These are phyloP conservation scores for Exophiala oligosperma DNA, from an alignment of 2,329 filamentous ascomycete species.

Conservation along the genomic window DNA sequence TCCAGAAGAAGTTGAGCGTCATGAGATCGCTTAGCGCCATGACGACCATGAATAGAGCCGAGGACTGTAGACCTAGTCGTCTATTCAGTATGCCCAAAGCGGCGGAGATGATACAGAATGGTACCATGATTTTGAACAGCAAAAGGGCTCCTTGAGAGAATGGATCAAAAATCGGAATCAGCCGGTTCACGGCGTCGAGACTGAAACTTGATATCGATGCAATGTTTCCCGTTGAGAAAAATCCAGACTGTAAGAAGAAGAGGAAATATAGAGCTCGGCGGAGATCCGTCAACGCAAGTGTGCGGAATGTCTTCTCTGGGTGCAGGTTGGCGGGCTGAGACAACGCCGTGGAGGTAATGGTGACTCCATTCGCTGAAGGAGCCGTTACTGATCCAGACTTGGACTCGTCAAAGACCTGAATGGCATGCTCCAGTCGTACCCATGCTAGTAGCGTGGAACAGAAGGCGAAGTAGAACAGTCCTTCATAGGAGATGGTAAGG, in stretches of 20 bases:
- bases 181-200: constrained; percentile 81
- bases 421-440: constrained; percentile 85
- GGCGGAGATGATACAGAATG: constrained; percentile 87
- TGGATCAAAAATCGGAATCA: constrained; percentile 90
- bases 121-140: constrained; percentile 85
- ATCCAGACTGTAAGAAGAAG: constrained; percentile 88
- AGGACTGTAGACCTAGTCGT: constrained; percentile 78
- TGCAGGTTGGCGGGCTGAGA: constrained; percentile 34
- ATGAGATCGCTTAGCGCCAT: constrained; percentile 89
- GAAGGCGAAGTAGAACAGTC: constrained; percentile 91
- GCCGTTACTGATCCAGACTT: constrained; percentile 10
- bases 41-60: constrained; percentile 89
- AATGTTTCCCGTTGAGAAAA: constrained; percentile 96
- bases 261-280: constrained; percentile 94
- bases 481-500: constrained; percentile 95
- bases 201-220: constrained; percentile 93
- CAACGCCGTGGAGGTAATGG: constrained; percentile 26
- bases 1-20: constrained; percentile 96
- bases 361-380: constrained; percentile 12
- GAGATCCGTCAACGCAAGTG: constrained; percentile 77
- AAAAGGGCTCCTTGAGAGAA: constrained; percentile 87
- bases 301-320: constrained; percentile 51
- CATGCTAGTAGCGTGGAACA: constrained; percentile 78
- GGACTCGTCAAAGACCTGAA: constrained; percentile 40
- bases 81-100: constrained; percentile 93